phyloP scores from a whole-genome alignment of 257 asterid species.

The Apocynum venetum region DNA sequence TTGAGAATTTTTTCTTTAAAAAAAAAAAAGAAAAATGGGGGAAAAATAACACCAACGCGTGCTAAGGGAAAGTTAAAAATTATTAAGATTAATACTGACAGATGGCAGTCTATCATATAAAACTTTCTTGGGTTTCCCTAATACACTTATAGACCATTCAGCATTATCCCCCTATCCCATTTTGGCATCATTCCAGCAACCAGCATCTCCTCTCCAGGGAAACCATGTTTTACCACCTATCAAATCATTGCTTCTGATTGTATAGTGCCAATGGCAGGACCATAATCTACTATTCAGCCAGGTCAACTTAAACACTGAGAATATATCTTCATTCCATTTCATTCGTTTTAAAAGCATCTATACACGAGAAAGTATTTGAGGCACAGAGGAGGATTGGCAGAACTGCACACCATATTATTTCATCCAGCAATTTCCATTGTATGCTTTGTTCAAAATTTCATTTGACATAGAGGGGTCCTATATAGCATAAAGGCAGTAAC shows the following conservation, averaged over 20 bases:
- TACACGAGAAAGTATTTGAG: neutral
- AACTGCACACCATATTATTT: neutral
- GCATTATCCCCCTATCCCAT: neutral
- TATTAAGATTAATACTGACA: neutral
- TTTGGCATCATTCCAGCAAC: neutral
- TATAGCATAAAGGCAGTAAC: neutral
- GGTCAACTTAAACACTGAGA: too few species aligned
- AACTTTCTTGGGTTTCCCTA: neutral
- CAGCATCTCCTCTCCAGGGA: neutral
- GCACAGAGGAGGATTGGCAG: neutral
- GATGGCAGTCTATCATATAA: too few species aligned
- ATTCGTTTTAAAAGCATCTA: neutral
- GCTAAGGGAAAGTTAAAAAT: neutral
- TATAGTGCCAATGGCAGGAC: neutral
- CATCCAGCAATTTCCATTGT: neutral
- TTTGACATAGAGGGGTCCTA: neutral
- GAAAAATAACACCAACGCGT: neutral
- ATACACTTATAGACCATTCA: neutral
- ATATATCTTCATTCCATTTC: neutral
- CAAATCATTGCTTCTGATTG: neutral
- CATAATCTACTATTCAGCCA: neutral
- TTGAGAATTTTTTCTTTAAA: neutral
- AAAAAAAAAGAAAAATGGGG: neutral
- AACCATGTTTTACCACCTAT: neutral
- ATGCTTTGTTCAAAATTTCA: neutral